Base-by-base conservation (phyloP, 768 basidiomycete genomes). In the Agrocybe pediades region DNA sequence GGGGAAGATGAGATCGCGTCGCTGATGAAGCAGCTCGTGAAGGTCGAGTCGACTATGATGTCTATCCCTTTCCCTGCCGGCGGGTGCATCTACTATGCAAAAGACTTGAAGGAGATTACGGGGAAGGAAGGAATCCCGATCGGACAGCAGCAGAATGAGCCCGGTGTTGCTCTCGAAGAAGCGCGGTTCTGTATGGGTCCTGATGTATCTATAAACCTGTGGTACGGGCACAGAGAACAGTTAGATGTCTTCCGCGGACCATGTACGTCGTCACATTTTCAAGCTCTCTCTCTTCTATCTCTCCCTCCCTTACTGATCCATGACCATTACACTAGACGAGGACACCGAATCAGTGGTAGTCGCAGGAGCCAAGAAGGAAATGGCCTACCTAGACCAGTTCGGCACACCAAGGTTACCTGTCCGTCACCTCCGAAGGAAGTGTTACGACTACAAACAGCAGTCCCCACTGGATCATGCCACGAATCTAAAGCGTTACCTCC, bases 221-320 rank as follows among this genome's bases (percentile, higher is more conserved):
- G 80, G 80, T 78, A 67, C 60, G 78, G 80, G 1, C 74, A 75
- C 65, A 77, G 80, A 53, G 66, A 75, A 54, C 64, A 75, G 69
- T 78, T 81, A 53, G 72, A 79, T 53, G 68, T 81, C 46, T 58
- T 76, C 52, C 65, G 81, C 55, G 79, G 80, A 75, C 80, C 81
- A 49, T 81, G 81, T 81, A 75, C 9, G 76, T 60, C 64, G 20
- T 63, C n/a, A n/a, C n/a, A n/a, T n/a, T n/a, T n/a, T n/a, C n/a
- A n/a, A n/a, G n/a, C n/a, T 72, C 58, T 66, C 63, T 68, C 30
- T 64, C 55, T 70, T 58, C 69, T 68, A 19, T 26, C 41, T 16
- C 30, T 47, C 56, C 57, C 27, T 41, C 41, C 56, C 53, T 45
- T 69, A 72, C 68, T 66, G 65, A 71, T 49, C 11, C 13, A 6